These are phyloP conservation scores for Spathaspora arborariae DNA, from an alignment of 805 yeast species.

Conservation along the genomic window DNA sequence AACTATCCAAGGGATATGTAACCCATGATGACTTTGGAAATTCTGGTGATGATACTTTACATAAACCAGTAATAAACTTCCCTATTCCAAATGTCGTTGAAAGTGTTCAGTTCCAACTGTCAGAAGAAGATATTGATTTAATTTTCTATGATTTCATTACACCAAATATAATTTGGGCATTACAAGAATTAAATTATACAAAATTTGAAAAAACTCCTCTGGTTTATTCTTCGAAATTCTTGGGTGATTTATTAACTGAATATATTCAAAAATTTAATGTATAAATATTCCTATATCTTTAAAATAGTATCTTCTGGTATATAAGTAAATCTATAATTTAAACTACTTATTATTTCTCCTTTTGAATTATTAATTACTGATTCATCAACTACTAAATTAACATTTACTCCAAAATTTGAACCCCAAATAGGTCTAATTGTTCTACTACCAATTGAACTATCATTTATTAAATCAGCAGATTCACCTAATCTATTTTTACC, in stretches of 20 bases:
- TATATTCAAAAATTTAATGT: conserved; percentile 19
- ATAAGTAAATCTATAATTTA: conserved; percentile 65
- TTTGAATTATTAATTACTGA: conserved; percentile 29
- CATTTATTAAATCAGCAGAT: conserved; percentile 47
- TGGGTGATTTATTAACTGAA: conserved; percentile 32
- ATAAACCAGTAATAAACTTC: conserved; percentile 56
- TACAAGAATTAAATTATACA: conserved; percentile 24
- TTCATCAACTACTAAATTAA: conserved; percentile 60
- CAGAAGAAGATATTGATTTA: conserved; percentile 50
- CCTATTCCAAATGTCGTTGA: conserved; percentile 79
- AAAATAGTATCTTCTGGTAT: conserved; percentile 52
- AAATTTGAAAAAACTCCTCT: conserved; percentile 11
- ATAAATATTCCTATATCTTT: conserved; percentile 9
- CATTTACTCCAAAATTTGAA: conserved; percentile 63
- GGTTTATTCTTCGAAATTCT: conserved; percentile 27
- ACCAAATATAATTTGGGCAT: conserved; percentile 30
- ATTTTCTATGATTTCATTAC: conserved; percentile 75
- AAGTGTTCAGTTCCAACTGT: conserved; percentile 35
- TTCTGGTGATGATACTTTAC: conserved; percentile 81
- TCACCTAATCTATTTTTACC: conserved; percentile 67
- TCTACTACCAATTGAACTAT: conserved; percentile 2
- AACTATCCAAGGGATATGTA: conserved; percentile 62
- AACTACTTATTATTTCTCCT: conserved; percentile 50
- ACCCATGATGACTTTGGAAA: conserved; percentile 82
- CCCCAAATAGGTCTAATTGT: conserved; percentile 58